Evolutionary conservation across 257 asterid genomes (phyloP).

Genomic region (Primulina tabacum): DNA sequence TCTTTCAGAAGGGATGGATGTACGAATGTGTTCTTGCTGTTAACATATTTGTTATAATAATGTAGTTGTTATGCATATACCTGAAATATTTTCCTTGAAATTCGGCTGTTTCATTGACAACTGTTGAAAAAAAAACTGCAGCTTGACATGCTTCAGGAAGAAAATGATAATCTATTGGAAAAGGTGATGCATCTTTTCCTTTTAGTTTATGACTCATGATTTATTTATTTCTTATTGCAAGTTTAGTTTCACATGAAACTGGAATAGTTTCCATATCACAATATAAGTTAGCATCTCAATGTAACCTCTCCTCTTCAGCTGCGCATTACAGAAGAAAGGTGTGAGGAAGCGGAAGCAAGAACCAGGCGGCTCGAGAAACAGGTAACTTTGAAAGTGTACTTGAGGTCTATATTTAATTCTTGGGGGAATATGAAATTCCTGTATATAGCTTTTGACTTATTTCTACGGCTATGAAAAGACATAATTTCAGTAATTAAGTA

Average conservation of each 20-base stretch:
- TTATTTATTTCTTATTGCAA: neutral
- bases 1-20: slow-evolving; percentile 1
- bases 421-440: neutral
- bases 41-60: neutral
- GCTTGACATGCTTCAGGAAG: slow-evolving; percentile 99
- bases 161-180: slow-evolving; percentile 78
- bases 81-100: slow-evolving; percentile 9
- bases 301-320: slow-evolving; percentile 51
- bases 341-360: slow-evolving; percentile 92
- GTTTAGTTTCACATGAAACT: slow-evolving; percentile 5
- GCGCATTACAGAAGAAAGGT: slow-evolving; percentile 80
- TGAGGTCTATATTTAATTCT: slow-evolving; percentile 5
- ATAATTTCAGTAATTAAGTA: neutral
- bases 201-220: neutral
- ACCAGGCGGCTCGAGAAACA: slow-evolving; percentile 87
- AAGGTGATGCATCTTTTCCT: slow-evolving; percentile 54
- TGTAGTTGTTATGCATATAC: neutral
- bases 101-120: slow-evolving; percentile 21
- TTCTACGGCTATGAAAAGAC: neutral
- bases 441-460: neutral
- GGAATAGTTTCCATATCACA: neutral
- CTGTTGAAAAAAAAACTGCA: slow-evolving; percentile 36
- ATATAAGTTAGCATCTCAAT: slow-evolving; percentile 26
- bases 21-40: neutral
- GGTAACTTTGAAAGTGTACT: slow-evolving; percentile 37